Percentiles rank a stretch among this genome's conserved stretches.
Conservation (phyloP, 805 yeast genomes). For the Saccharomycopsis sp. region DNA sequence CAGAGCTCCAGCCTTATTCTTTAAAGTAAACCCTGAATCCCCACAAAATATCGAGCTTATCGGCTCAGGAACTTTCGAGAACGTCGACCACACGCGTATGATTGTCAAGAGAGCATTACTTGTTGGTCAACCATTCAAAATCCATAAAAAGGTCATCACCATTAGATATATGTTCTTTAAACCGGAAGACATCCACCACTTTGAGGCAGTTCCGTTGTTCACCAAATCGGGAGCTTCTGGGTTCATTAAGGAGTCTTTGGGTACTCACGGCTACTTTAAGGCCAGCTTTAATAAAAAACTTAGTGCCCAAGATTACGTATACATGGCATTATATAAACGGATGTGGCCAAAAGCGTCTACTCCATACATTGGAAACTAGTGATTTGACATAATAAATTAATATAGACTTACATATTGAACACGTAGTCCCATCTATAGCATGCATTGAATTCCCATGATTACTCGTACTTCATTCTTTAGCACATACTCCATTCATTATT, state of each 20-base stretch:
- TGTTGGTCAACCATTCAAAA: conserved; percentile 93
- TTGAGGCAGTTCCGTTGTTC: conserved; percentile 85
- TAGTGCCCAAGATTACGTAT: conserved; percentile 87
- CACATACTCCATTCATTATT: too few relatives aligned
- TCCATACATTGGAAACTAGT: too few relatives aligned
- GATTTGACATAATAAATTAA: too few relatives aligned
- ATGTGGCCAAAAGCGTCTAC: conserved; percentile 69
- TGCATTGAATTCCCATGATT: too few relatives aligned
- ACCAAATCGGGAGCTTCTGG: conserved; percentile 93
- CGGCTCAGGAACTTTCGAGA: conserved; percentile 86
- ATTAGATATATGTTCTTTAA: conserved; percentile 97
- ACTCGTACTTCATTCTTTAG: too few relatives aligned
- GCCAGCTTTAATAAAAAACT: conserved; percentile 90
- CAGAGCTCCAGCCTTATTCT: conserved; percentile 78
- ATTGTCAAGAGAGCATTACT: conserved; percentile 82
- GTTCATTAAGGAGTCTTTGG: conserved; percentile 88
- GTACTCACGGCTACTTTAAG: conserved; percentile 97
- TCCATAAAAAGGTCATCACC: conserved; percentile 87
- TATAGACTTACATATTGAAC: too few relatives aligned
- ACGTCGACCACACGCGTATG: conserved; percentile 78
- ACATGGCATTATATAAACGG: conserved; percentile 89
- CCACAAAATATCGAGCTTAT: conserved; percentile 52
- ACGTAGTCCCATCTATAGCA: too few relatives aligned
- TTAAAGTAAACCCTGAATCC: conserved; percentile 43
- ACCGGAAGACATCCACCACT: conserved; percentile 80